Conservation (phyloP, 2,329 filamentous ascomycete genomes). For the Bipolaris gigantea region DNA sequence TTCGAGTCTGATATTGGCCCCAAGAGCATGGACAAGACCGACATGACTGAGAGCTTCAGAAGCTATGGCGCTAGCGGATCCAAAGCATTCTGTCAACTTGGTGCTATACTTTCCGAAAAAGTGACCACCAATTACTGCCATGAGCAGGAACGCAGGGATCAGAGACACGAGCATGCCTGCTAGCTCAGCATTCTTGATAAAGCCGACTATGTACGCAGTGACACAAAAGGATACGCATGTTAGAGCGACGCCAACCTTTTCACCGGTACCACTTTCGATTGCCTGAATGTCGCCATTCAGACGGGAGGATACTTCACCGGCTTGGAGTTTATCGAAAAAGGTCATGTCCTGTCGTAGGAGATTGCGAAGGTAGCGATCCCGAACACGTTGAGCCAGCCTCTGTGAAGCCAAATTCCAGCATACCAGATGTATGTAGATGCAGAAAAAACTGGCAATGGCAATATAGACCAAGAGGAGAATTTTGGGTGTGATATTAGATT, state of each 20-base stretch:
- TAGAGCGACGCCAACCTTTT: conserved; percentile 70
- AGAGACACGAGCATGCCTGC: conserved; percentile 66
- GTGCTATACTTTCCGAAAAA: conserved; percentile 58
- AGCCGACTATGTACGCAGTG: conserved; percentile 68
- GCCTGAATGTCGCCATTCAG: conserved; percentile 68
- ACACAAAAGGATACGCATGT: conserved; percentile 66
- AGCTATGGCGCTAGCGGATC: conserved; percentile 63
- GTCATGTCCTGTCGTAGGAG: conserved; percentile 64
- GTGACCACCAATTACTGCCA: conserved; percentile 59
- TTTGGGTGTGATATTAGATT: conserved; percentile 58
- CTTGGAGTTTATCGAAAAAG: conserved; percentile 65
- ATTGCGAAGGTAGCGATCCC: conserved; percentile 61
- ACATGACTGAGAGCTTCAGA: conserved; percentile 64
- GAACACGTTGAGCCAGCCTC: conserved; percentile 64
- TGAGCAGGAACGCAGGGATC: conserved; percentile 64
- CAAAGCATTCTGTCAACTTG: conserved; percentile 56
- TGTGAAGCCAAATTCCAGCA: conserved; percentile 68
- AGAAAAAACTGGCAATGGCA: conserved; percentile 62
- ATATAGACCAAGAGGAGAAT: conserved; percentile 65
- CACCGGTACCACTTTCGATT: conserved; percentile 68
- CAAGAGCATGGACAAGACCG: conserved; percentile 65
- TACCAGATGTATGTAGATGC: conserved; percentile 66
- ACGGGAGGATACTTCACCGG: conserved; percentile 65
- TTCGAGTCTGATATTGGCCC: conserved; percentile 62
- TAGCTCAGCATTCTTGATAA: conserved; percentile 64